These are phyloP conservation scores for Geotrichum carabidarum DNA, from an alignment of 1,139 yeast genomes.

Conservation along the genomic window DNA sequence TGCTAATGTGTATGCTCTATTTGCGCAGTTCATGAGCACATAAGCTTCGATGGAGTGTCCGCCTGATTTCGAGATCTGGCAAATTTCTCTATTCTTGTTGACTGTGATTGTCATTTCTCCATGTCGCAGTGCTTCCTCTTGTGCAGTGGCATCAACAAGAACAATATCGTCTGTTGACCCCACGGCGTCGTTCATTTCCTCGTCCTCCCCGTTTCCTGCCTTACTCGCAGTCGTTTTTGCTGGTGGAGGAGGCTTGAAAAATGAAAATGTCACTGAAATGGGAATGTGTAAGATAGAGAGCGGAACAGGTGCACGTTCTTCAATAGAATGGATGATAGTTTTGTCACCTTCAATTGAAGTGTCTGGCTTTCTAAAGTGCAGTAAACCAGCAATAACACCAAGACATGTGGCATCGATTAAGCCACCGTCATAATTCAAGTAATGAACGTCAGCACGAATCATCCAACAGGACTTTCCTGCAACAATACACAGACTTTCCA, in stretches of 20 bases:
- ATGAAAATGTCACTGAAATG: conserved; percentile 82
- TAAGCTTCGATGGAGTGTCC: conserved; percentile 80
- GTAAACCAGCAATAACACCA: conserved; percentile 80
- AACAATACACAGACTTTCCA: conserved; percentile 82
- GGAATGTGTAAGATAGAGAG: conserved; percentile 85
- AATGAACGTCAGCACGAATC: conserved; percentile 82
- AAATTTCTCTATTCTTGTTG: conserved; percentile 83
- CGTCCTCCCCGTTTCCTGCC: conserved; percentile 21
- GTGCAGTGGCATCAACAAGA: conserved; percentile 68
- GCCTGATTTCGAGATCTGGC: conserved; percentile 87
- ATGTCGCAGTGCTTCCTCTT: conserved; percentile 72
- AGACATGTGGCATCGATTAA: conserved; percentile 84
- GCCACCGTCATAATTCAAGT: conserved; percentile 86
- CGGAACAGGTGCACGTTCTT: conserved; percentile 83
- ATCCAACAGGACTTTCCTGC: conserved; percentile 93
- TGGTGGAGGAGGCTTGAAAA: conserved; percentile 46
- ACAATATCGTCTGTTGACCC: conserved; percentile 49
- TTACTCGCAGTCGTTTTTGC: conserved; percentile 1
- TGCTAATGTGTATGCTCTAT: conserved; percentile 60
- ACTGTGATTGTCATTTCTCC: conserved; percentile 81
- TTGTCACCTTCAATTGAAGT: conserved; percentile 67
- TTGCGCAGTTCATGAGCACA: conserved; percentile 62
- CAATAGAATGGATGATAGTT: conserved; percentile 60
- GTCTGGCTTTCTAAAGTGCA: conserved; percentile 82
- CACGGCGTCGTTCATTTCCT: conserved; percentile 36